These are phyloP conservation scores for Macrophomina tecta DNA, from an alignment of 2,329 filamentous ascomycete genomes.

Conservation along the genomic window DNA sequence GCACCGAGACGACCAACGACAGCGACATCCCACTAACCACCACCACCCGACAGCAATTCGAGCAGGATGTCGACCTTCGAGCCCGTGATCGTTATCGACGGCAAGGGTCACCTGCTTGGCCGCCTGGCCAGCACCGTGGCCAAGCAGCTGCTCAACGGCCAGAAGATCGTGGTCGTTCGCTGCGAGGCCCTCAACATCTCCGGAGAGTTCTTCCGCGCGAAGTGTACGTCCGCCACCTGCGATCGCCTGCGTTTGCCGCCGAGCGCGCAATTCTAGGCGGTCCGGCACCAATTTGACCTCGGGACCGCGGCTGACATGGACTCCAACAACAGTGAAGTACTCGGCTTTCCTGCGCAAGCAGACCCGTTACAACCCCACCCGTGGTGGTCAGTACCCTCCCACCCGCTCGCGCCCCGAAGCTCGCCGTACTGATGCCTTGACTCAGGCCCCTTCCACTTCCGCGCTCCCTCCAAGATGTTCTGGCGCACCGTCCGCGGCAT, in stretches of 20 bases:
- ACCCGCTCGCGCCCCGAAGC: conserved; percentile 19
- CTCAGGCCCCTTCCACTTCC: conserved; percentile 98
- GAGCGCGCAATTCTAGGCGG: conserved; percentile 2
- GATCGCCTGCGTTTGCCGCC: conserved; percentile 1
- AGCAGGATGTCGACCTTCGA: conserved; percentile 70
- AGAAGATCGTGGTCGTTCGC: conserved; percentile 99
- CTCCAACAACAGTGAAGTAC: conserved; percentile 86
- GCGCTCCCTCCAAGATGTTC: conserved; percentile 98
- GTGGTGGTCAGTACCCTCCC: conserved; percentile 75
- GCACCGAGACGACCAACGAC: conserved; percentile 28
- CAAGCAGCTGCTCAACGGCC: conserved; percentile 98
- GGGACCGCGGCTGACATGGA: conserved; percentile 55
- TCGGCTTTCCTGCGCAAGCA: conserved; percentile 99
- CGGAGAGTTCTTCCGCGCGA: conserved; percentile 99
- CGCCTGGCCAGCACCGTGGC: conserved; percentile 97
- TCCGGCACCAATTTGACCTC: conserved; percentile 25
- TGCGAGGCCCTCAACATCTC: conserved; percentile 99
- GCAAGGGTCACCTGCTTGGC: conserved; percentile 99
- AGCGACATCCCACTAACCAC: conserved; percentile 29
- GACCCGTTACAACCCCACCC: conserved; percentile 99
- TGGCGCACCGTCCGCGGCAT: conserved; percentile 99
- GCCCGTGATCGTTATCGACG: conserved; percentile 91
- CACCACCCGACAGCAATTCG: conserved; percentile 29
- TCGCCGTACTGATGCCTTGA: conserved; percentile 35
- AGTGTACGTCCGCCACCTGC: conserved; percentile 76